Base-by-base conservation (phyloP, 768 basidiomycete species). In the Suillus bovinus region DNA sequence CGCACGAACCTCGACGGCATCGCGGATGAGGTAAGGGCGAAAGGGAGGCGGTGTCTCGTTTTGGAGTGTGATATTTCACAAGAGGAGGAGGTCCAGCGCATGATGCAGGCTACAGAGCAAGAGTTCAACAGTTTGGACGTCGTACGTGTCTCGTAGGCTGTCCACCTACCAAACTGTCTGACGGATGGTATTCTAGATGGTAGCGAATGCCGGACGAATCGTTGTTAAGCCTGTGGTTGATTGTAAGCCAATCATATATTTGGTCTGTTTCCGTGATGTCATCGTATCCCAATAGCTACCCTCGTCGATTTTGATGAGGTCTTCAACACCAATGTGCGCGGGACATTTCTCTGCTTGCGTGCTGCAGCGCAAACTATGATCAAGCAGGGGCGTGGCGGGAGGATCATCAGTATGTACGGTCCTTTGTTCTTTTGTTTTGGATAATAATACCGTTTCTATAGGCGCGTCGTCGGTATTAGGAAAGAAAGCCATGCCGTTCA, bases 321-420 rank as follows among this genome's bases (percentile, higher is more conserved):
- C 2, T 73, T 77, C 36, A 39, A 66, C 1, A 69, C 78, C 61
- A 82, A 82, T 57, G 68, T 68, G 7, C 69, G 72, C 10, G 80
- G 81, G 1, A 67, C 71, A 0, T 79, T 79, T 44, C 65, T 80
- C 1, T 79, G 79, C 65, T 81, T 80, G 67, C 77, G 78, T 54
- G 72, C 76, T 58, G 80, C 81, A 5, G 80, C 73, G 5, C 53
- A 72, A 22, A 71, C 74, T 57, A 83, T 83, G 81, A 75, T 81
- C 38, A 69, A 70, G 29, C 80, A 81, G 68, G 79, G 79, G 31
- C 66, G 65, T 4, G 81, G 81, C 7, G 81, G 81, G 0, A 69
- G 79, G 47, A 78, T 82, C 29, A 74, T 82, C 16, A 74, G 62
- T 59, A 49, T 16, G 47, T 5, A 31, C 27, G 16, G 10, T 4